Percentiles rank a stretch among this genome's conserved stretches.
Conservation (phyloP, 1,284 basidiomycete species). For the Apiotrichum veenhuisii region DNA sequence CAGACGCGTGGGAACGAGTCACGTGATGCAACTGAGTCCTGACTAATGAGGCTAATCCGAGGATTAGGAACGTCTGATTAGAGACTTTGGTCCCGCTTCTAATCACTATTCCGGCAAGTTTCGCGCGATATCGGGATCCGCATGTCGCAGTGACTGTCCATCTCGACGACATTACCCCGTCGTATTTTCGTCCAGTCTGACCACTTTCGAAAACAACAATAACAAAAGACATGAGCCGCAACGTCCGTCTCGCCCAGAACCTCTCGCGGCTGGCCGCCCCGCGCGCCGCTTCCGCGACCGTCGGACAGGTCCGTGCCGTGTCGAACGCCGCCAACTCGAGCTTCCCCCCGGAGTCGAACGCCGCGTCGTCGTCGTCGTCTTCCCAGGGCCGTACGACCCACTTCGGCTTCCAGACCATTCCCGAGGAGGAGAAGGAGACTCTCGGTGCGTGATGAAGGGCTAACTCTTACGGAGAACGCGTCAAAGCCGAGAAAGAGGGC, state of each 20-base stretch:
- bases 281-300: slow-evolving; percentile 4
- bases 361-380: not conserved
- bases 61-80: not conserved
- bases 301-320: slow-evolving; percentile 13
- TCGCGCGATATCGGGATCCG: not conserved
- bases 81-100: not conserved
- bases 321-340: slow-evolving; percentile 7
- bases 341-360: not conserved
- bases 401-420: slow-evolving; percentile 87
- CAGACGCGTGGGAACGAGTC: not conserved
- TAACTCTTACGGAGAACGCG: no score
- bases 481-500: no score
- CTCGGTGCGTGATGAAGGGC: slow-evolving; percentile 47
- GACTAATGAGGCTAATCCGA: no score
- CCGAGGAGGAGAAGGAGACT: slow-evolving; percentile 65
- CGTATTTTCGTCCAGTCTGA: not conserved
- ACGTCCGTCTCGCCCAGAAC: slow-evolving; percentile 11
- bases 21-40: slow-evolving; percentile 2
- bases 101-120: not conserved
- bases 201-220: not conserved
- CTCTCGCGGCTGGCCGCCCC: slow-evolving; percentile 10
- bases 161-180: not conserved
- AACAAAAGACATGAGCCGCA: slow-evolving; percentile 18
- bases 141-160: not conserved
- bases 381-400: slow-evolving; percentile 59